Conservation (phyloP, 495 filamentous ascomycete genomes). For the Aspergillus panamensis region DNA sequence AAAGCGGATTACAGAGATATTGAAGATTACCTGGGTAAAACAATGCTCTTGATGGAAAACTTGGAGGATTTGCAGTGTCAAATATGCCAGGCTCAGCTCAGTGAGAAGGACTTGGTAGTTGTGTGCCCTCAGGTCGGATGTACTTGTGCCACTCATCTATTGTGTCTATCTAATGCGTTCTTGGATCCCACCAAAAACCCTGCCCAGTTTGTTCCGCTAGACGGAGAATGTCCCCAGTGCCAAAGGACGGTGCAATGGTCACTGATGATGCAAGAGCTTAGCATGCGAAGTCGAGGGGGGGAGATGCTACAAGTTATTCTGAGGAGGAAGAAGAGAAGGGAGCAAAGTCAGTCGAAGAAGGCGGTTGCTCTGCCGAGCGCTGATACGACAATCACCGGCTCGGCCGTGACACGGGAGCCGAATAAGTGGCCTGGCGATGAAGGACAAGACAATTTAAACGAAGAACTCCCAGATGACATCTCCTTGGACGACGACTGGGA, state of each 20-base stretch:
- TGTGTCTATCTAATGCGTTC: constrained; percentile 70
- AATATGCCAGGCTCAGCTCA: constrained; percentile 55
- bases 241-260: constrained; percentile 61
- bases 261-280: constrained; percentile 77
- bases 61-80: constrained; percentile 55
- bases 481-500: constrained; percentile 38
- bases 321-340: constrained; percentile 45
- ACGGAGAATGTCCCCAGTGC: constrained; percentile 73
- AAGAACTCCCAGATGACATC: constrained; percentile 30
- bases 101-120: constrained; percentile 52
- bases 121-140: constrained; percentile 69
- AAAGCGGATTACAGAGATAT: constrained; percentile 63
- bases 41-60: constrained; percentile 58
- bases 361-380: neutral
- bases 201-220: constrained; percentile 58
- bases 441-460: constrained; percentile 12
- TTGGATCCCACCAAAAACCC: constrained; percentile 41
- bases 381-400: neutral
- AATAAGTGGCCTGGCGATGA: constrained; percentile 2
- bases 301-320: constrained; percentile 63
- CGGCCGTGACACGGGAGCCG: constrained; percentile 3
- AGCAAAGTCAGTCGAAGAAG: neutral
- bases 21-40: constrained; percentile 69
- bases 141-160: constrained; percentile 64
- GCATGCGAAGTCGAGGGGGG: constrained; percentile 61